phyloP scores from a whole-genome alignment of 176 grass and related monocot genomes.

The Hordeum marinum region DNA sequence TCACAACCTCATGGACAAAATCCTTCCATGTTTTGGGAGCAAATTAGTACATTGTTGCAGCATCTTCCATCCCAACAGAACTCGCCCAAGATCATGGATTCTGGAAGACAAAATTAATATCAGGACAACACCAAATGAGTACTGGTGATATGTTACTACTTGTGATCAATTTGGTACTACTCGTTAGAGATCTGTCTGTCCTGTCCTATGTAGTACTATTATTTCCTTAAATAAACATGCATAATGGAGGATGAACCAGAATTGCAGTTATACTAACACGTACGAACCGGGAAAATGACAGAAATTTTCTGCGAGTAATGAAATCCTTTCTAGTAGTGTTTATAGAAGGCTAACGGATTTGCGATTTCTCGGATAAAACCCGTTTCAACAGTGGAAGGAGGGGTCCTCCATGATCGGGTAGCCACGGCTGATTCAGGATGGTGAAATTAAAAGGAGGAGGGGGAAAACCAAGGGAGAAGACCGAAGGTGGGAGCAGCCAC shows the following conservation, averaged over 20 bases:
- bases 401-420: background rate
- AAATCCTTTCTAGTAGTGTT: background rate
- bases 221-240: background rate
- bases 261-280: background rate
- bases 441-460: background rate
- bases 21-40: constrained; percentile 22
- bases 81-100: background rate
- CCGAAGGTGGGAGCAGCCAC: background rate
- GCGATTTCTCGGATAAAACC: background rate
- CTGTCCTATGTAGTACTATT: background rate
- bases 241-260: constrained; percentile 5
- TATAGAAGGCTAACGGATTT: background rate
- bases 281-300: background rate
- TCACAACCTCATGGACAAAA: constrained; percentile 27
- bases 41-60: constrained; percentile 27
- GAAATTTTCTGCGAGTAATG: background rate
- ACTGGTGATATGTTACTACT: background rate
- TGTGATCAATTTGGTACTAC: background rate
- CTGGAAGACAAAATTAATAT: background rate
- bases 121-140: background rate
- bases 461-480: background rate
- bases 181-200: constrained; percentile 14
- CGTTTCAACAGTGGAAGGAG: background rate
- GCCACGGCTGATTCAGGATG: background rate
- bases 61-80: constrained; percentile 3